phyloP scores from a whole-genome alignment of 345 rosid species.

The Cochlearia excelsa region DNA sequence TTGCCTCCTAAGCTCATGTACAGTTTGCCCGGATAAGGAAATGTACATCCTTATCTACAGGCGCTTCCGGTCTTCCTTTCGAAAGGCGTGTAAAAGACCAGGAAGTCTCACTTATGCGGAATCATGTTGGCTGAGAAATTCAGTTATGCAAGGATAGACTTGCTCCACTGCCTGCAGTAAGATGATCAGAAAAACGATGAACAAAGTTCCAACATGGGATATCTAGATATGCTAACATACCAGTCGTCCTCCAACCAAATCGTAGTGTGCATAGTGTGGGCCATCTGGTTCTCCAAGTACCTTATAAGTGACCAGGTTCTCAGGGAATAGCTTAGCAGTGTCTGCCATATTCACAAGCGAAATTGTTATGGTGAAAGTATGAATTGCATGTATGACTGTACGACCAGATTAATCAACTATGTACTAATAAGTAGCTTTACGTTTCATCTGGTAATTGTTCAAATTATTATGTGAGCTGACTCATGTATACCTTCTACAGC shows the following conservation, averaged over 20 bases:
- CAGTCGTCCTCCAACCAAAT: slow-evolving; percentile 44
- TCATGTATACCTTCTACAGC: slow-evolving; percentile 73
- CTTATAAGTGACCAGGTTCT: slow-evolving; percentile 56
- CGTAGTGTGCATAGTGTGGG: slow-evolving; percentile 41
- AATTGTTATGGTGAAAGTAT: neutral
- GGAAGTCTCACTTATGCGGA: slow-evolving; percentile 26
- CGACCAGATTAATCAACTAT: slow-evolving; percentile 16
- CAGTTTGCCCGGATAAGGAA: neutral
- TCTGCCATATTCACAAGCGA: slow-evolving; percentile 44
- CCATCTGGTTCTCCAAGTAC: slow-evolving; percentile 71
- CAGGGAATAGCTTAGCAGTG: slow-evolving; percentile 64
- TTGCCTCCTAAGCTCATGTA: slow-evolving; percentile 24
- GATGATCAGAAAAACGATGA: slow-evolving; percentile 13
- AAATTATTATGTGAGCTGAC: slow-evolving; percentile 4
- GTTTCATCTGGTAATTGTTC: neutral
- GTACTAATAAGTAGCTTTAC: neutral
- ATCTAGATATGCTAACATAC: slow-evolving; percentile 41
- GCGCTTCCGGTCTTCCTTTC: no score
- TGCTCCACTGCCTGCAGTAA: slow-evolving; percentile 80
- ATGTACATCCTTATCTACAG: slow-evolving; percentile 16
- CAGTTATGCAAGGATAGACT: slow-evolving; percentile 73
- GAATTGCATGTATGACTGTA: neutral
- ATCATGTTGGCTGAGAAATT: slow-evolving; percentile 65
- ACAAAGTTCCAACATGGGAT: slow-evolving; percentile 19
- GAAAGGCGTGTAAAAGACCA: slow-evolving; percentile 5